Base-by-base conservation (phyloP, 805 yeast genomes). In the Isabelozyma heimii region DNA sequence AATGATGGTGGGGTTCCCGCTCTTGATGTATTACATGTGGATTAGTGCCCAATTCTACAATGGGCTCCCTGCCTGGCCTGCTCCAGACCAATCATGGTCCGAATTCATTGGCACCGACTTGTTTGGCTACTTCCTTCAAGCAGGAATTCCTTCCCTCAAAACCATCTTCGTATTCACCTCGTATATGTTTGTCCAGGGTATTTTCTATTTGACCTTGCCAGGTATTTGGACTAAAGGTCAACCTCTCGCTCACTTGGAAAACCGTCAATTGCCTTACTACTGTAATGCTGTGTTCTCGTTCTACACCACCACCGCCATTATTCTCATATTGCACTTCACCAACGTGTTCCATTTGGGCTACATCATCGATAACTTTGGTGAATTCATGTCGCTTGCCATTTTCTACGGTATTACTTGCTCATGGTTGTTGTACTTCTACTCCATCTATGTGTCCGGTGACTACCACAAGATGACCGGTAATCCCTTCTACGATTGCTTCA, bases 1-100 rank as follows among this genome's bases (percentile, higher is more conserved):
- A 6, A 92, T 94, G 98, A 82, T 92, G 84, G 63, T 82, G 42
- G 96, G 96, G 3, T 94, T 94, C 73, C 99, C 99, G 7, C 62
- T 85, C 43, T 76, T 94, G 62, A 94, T 94, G 99, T 89, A 86
- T 78, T 94, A 94, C 71, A 87, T 94, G 94, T 92, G 97, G 95
- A 84, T 92, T 47, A 80, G 90, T 60, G 92, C 94, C 45, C 80
- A 81, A 52, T 91, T 86, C 66, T 89, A 90, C 69, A 73, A 73
- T 53, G 97, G 97, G 1, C 61, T 72, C 44, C 77, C 89, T 27
- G 90, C 96, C 20, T 70, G 76, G 66, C 97, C 97, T 3, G 62
- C 65, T 0, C 75, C 65, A 4, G 83, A 72, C 44, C 82, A 87
- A 66, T 59, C 79, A 7, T 85, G 80, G 81, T 28, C 49, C 20